These are phyloP conservation scores for Scheffersomyces ergatensis DNA, from an alignment of 805 yeast species.

Conservation along the genomic window DNA sequence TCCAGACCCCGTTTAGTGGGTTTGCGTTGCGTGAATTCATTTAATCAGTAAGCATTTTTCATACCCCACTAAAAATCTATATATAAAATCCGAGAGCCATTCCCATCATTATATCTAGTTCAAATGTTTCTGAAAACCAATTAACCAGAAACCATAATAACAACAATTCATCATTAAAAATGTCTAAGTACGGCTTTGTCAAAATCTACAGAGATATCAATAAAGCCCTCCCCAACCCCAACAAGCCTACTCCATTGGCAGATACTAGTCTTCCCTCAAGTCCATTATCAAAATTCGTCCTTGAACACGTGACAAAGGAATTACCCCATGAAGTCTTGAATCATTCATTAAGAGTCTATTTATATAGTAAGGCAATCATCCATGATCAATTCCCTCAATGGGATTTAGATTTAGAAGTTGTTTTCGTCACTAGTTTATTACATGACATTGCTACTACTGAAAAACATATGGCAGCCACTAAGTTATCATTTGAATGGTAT, in stretches of 20 bases:
- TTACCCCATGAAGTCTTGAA: constrained; percentile 22
- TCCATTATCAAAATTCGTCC: constrained; percentile 13
- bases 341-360: constrained; percentile 30
- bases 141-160: no score
- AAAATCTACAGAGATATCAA: constrained; percentile 24
- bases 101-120: no score
- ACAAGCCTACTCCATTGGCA: constrained; percentile 20
- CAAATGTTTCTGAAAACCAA: no score
- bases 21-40: no score
- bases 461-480: constrained; percentile 28
- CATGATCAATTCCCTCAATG: constrained; percentile 30
- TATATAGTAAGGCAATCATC: constrained; percentile 25
- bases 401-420: constrained; percentile 25
- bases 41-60: no score
- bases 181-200: constrained; percentile 30
- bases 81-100: no score
- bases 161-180: no score
- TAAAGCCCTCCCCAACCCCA: constrained; percentile 20
- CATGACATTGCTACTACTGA: constrained; percentile 36
- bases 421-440: constrained; percentile 27
- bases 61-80: no score
- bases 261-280: constrained; percentile 16
- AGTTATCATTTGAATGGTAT: constrained; percentile 31
- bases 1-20: no score
- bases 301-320: constrained; percentile 17